These are phyloP conservation scores for Berkeleyomyces rouxiae DNA, from an alignment of 2,329 filamentous ascomycete species.

Conservation along the genomic window DNA sequence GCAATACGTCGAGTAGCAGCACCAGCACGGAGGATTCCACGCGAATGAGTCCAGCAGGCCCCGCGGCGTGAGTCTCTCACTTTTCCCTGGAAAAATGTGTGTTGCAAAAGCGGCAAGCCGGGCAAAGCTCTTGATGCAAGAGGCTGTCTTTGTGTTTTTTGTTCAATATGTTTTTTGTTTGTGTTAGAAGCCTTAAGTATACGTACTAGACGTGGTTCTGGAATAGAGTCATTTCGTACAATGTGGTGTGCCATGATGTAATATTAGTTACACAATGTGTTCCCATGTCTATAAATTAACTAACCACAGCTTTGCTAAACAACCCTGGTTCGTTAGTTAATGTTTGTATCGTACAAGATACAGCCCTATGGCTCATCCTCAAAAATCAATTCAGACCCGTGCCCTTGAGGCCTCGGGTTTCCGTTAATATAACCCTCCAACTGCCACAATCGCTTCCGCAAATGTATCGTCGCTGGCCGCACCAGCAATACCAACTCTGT, in stretches of 20 bases:
- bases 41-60: background rate
- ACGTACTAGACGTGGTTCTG: slow-evolving; percentile 5
- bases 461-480: slow-evolving; percentile 24
- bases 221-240: slow-evolving; percentile 10
- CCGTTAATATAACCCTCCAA: slow-evolving; percentile 33
- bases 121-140: background rate
- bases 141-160: slow-evolving; percentile 9
- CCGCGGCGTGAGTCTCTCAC: background rate
- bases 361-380: background rate
- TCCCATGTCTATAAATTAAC: background rate
- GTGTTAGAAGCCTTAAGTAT: background rate
- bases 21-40: background rate
- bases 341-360: background rate
- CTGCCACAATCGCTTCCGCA: slow-evolving; percentile 40
- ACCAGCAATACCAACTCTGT: slow-evolving; percentile 28
- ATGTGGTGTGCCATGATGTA: background rate
- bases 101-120: background rate
- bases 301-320: background rate
- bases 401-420: background rate
- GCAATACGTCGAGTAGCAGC: slow-evolving; percentile 1
- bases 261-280: background rate
- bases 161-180: slow-evolving; percentile 5
- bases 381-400: no score
- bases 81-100: no score
- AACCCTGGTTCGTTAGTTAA: background rate